Base-by-base conservation (phyloP, 345 rosid genomes). In the Garcia nutans region DNA sequence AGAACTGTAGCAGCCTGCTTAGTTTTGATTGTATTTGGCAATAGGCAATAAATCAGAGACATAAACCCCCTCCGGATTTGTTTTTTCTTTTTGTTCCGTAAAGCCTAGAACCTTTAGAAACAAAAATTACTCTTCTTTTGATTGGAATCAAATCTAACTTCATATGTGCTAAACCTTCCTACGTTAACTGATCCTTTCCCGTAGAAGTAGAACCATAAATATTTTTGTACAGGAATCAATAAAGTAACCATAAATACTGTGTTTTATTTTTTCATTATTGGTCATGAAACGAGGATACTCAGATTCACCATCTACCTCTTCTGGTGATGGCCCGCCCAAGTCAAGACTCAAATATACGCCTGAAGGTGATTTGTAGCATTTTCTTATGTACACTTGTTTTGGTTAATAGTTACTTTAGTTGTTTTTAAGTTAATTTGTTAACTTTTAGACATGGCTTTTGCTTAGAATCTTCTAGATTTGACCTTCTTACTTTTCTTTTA, bases 231-330 rank as follows among this genome's bases (percentile, higher is more conserved):
- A 47, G 52, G 13, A 10, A 47, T 47, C 13, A 50, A 15, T 37
- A 11, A 50, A 50, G 13, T 50, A 50, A 50, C 55, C 4, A 4
- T 50, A 50, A 50, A 50, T 50, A 50, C 55, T 50, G 13, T 50
- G 55, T 50, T 13, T 16, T 13, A 15, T 10, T 28, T 31, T 76
- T 71, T 17, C 20, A 54, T 55, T 9, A 31, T 62, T 67, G 73
- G 71, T 73, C 64, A 92, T 92, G 97, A 92, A 94, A 90, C 88
- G 98, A 64, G 96, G 91, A 72, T 77, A 82, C 83, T 42, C 87
- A n/a, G 90, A 85, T 68, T 88, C 92, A 63, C 88, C 91, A 10
- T 83, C 97, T 19, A 81, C 86, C 81, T 89, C 93, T 75, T 24
- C 77, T 68, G 55, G 47, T 42, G 78, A 71, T 60, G 89, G 87